Conservation (phyloP, 208 protist species). For the Crithidia bombi region DNA sequence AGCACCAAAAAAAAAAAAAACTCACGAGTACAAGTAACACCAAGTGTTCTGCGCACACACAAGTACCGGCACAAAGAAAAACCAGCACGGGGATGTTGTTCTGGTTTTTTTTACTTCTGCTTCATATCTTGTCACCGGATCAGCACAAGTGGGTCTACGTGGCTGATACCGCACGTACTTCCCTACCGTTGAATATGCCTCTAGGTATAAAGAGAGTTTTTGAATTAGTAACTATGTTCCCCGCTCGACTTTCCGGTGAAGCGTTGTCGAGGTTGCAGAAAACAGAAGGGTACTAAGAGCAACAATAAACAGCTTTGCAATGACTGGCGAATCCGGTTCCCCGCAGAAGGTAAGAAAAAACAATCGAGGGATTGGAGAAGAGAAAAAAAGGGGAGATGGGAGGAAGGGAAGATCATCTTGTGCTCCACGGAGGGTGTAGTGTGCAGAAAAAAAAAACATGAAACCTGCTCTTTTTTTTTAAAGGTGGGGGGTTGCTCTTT, state of each 20-base stretch:
- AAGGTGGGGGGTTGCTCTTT: too few species aligned
- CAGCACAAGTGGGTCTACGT: not conserved
- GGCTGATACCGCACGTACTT: not conserved
- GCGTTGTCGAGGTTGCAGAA: not conserved
- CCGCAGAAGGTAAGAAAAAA: not conserved
- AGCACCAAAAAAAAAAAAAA: not conserved
- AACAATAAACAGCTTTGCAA: not conserved
- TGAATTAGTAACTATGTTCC: slow-evolving; percentile 8
- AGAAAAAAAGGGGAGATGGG: not conserved
- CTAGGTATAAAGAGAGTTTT: too few species aligned
- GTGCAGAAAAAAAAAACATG: not conserved
- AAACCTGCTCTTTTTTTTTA: too few species aligned
- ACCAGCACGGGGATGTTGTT: too few species aligned
- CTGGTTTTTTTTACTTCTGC: not conserved
- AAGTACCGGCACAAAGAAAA: too few species aligned
- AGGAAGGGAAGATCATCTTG: slow-evolving; percentile 1
- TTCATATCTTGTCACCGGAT: not conserved
- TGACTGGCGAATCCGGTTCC: too few species aligned
- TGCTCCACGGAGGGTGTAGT: not conserved
- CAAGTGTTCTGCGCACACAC: too few species aligned
- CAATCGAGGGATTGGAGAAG: not conserved
- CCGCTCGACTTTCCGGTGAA: slow-evolving; percentile 4
- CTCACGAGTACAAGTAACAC: too few species aligned
- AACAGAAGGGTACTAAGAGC: not conserved
- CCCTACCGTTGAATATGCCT: too few species aligned